Evolutionary conservation across 2,329 filamentous ascomycete genomes (phyloP), one percentile per base, ranked within the genome.

Genomic region (Fusarium papillatum): DNA sequence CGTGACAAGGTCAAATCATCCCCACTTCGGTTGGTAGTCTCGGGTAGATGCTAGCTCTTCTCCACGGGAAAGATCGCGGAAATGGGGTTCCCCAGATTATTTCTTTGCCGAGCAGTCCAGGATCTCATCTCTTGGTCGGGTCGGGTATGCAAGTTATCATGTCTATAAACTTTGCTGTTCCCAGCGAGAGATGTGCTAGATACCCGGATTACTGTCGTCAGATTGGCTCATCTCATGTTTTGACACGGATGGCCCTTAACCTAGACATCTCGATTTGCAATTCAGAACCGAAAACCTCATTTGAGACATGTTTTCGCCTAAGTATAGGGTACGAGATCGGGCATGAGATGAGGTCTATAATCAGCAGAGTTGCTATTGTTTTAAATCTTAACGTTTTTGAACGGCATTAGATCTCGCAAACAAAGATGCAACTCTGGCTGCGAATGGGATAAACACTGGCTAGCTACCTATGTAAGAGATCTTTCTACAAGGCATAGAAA

Each of bases 11-110:
- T n/a, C 11, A n/a, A 24, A 31, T 60, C 13, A n/a, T 43, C 39
- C 43, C 60, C 60, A 63, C 60, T 63, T 63, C 29, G 39, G 13
- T 36, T 48, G 19, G 60, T 24, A 24, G 60, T 62, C 26, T 26
- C 36, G 57, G 36, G 59, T 26, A 29, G 60, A 43, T 24, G 24
- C 38, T 43, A 46, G 60, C 60, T 63, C 60, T 24, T 43, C 26
- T 62, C 60, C 60, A 22, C 26, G 60, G 38, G 60, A 41, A 63
- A 46, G 60, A 63, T 63, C 60, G 60, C 34, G 60, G 34, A 63
- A 31, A 63, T 34, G 60, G 60, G 29, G 59, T 31, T 53, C 46
- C 41, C 43, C 62, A 50, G 41, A 53, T 31, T 53, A 11, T 31
- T 17, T 10, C 17, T 46, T 53, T 64, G n/a, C 62, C 43, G 22